A percentile compares a stretch with the other conserved stretches of the same genome.
phyloP scores from a whole-genome alignment of 805 yeast genomes.

The Torulaspora gathmanii region DNA sequence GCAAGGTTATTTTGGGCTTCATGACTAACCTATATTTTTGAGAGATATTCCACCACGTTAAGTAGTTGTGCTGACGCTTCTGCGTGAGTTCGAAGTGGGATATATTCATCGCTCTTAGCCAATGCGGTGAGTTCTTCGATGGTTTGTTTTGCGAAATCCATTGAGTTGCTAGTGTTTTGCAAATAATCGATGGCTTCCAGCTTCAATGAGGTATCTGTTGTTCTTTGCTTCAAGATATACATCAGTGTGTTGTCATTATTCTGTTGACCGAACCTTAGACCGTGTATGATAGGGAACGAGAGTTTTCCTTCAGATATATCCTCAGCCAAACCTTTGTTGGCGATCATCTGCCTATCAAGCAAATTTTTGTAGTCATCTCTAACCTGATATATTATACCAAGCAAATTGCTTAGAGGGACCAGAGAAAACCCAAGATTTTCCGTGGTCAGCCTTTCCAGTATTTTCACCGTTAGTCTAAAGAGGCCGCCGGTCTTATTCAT shows the following conservation, averaged over 20 bases:
- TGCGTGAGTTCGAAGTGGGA: constrained; percentile 17
- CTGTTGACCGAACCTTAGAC: constrained; percentile 38
- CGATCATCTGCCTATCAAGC: constrained; percentile 40
- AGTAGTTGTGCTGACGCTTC: constrained; percentile 13
- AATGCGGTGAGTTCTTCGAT: constrained; percentile 21
- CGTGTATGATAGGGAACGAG: constrained; percentile 79
- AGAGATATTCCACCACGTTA: constrained; percentile 13
- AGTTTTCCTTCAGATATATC: constrained; percentile 88
- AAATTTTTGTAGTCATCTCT: constrained; percentile 80
- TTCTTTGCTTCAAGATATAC: constrained; percentile 49
- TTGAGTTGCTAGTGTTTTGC: constrained; percentile 33
- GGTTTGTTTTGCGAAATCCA: constrained; percentile 23
- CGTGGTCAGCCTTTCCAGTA: constrained; percentile 45
- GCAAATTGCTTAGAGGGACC: constrained; percentile 59
- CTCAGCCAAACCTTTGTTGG: constrained; percentile 76
- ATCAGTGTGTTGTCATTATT: constrained; percentile 40
- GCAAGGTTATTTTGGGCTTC: neutral
- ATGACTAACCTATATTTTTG: constrained; percentile 8
- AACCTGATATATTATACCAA: constrained; percentile 84
- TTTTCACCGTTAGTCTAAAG: constrained; percentile 64
- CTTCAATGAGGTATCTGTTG: constrained; percentile 48
- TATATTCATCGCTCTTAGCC: constrained; percentile 20
- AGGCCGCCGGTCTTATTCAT: constrained; percentile 87
- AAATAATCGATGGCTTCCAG: constrained; percentile 47
- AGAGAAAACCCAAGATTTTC: constrained; percentile 30